Evolutionary conservation across 2,329 filamentous ascomycete species (phyloP).

Genomic region (Fusarium goolgardi): DNA sequence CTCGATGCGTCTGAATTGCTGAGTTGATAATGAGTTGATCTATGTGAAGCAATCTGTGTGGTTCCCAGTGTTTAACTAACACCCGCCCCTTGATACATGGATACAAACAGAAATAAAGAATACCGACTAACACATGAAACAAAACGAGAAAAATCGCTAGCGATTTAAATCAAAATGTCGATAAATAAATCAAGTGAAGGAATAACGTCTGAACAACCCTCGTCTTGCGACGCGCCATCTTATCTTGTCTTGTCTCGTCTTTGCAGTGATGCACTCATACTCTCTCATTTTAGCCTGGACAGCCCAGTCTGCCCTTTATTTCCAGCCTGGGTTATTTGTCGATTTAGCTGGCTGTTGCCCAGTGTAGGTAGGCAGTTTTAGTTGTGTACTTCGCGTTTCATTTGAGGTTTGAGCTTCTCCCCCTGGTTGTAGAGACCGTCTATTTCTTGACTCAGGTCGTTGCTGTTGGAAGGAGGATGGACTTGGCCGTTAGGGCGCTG

Average conservation of each 20-base stretch:
- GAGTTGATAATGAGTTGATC: not conserved
- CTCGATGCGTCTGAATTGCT: not conserved
- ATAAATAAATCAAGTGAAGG: not conserved
- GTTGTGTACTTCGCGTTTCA: not conserved
- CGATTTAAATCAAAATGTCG: not conserved
- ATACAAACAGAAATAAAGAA: conserved; percentile 1
- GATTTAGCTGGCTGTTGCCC: too few relatives aligned
- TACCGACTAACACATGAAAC: not conserved
- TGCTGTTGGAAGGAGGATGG: not conserved
- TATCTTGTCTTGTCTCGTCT: not conserved
- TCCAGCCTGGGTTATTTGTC: not conserved
- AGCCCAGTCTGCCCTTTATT: not conserved
- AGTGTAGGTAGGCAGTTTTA: too few relatives aligned
- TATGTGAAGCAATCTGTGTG: conserved; percentile 4
- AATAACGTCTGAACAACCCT: not conserved
- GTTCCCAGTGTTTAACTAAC: not conserved
- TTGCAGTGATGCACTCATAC: not conserved
- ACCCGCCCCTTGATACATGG: not conserved
- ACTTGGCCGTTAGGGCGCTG: not conserved
- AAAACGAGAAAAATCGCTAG: not conserved
- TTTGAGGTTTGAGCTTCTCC: not conserved
- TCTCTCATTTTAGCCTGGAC: not conserved
- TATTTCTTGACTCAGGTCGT: not conserved
- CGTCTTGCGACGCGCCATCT: conserved; percentile 18
- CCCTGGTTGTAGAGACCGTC: not conserved